Evolutionary conservation across 2,329 filamentous ascomycete species (phyloP).

Genomic region (Xylariaceae sp.): DNA sequence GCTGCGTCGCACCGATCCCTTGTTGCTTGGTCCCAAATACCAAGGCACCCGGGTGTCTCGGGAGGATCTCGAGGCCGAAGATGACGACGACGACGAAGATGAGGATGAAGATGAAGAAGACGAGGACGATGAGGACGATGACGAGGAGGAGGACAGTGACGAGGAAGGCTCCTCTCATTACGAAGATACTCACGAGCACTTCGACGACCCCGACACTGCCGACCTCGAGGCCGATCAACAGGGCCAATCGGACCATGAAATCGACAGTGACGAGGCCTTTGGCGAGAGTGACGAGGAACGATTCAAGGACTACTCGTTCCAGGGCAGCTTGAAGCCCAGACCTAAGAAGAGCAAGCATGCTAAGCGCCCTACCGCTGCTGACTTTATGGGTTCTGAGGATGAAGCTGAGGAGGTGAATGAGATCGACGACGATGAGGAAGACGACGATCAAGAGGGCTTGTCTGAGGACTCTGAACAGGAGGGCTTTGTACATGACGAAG

Average conservation of each 20-base stretch:
- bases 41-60: constrained; percentile 70
- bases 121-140: constrained; percentile 39
- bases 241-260: constrained; percentile 50
- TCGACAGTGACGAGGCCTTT: constrained; percentile 65
- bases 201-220: constrained; percentile 51
- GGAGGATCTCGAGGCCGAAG: constrained; percentile 44
- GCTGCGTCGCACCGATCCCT: constrained; percentile 65
- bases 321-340: constrained; percentile 51
- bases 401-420: constrained; percentile 22
- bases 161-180: constrained; percentile 33
- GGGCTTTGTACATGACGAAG: constrained; percentile 20
- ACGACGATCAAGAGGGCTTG: constrained; percentile 17
- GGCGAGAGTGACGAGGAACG: constrained; percentile 78
- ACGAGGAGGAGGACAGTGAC: constrained; percentile 39
- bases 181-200: constrained; percentile 33
- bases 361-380: constrained; percentile 47
- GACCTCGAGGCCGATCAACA: constrained; percentile 49
- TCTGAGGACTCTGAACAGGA: constrained; percentile 16
- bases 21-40: constrained; percentile 73
- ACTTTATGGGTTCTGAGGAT: constrained; percentile 49
- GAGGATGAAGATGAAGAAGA: constrained; percentile 30
- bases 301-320: constrained; percentile 67
- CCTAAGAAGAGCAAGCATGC: constrained; percentile 31
- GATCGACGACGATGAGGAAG: constrained; percentile 18
- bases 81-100: constrained; percentile 31